These are phyloP conservation scores for Puccinia novopanici DNA, from an alignment of 1,284 basidiomycete genomes.

Conservation along the genomic window DNA sequence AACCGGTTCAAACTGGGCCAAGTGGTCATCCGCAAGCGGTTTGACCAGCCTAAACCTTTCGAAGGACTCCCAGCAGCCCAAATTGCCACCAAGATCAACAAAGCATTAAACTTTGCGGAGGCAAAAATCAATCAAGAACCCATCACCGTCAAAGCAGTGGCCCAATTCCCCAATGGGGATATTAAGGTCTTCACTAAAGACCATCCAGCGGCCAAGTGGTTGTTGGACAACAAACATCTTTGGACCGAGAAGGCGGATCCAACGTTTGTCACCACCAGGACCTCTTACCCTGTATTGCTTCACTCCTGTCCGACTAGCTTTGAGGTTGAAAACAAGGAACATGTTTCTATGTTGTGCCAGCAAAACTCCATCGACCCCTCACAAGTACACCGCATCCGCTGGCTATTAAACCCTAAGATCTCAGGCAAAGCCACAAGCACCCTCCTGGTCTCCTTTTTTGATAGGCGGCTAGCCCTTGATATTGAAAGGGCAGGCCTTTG, in stretches of 20 bases:
- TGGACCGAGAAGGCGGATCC: neutral
- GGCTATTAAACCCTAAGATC: conserved; percentile 1
- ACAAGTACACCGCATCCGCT: conserved; percentile 5
- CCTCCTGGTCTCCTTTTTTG: neutral
- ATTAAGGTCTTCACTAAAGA: too few relatives aligned
- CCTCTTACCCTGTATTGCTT: neutral
- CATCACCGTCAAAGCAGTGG: neutral
- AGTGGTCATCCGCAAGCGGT: neutral
- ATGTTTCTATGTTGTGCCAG: neutral
- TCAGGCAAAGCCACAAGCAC: neutral
- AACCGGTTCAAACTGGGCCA: too few relatives aligned
- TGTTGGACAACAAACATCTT: too few relatives aligned
- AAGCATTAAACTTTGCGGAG: neutral
- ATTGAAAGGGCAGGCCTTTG: too few relatives aligned
- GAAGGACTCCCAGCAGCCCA: neutral
- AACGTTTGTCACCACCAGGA: neutral
- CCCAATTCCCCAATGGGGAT: too few relatives aligned
- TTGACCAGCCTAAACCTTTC: neutral
- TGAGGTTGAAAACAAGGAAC: neutral
- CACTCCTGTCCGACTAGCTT: conserved; percentile 9
- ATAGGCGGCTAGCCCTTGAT: conserved; percentile 15
- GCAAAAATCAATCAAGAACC: neutral
- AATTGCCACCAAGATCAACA: too few relatives aligned
- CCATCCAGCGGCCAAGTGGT: too few relatives aligned
- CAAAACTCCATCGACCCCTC: conserved; percentile 8